phyloP scores from a whole-genome alignment of 257 asterid species.

The Jaltomata sinuosa region DNA sequence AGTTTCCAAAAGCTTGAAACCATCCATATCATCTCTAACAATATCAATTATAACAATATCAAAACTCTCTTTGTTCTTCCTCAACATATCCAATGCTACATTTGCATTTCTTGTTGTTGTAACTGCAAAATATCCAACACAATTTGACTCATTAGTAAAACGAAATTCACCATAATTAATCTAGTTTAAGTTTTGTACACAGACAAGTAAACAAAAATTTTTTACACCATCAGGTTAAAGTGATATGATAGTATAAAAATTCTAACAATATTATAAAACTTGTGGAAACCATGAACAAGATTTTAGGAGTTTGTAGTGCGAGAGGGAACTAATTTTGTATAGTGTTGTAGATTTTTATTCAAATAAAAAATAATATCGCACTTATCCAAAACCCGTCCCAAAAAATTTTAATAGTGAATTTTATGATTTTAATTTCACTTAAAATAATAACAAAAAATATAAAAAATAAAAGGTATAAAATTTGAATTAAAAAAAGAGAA shows the following conservation, averaged over 20 bases:
- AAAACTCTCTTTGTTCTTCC: background rate
- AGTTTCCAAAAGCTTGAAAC: constrained; percentile 6
- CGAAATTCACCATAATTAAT: background rate
- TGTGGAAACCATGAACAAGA: background rate
- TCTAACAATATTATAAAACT: background rate
- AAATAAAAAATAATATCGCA: too few relatives aligned
- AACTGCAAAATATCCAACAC: background rate
- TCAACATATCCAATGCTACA: constrained; percentile 12
- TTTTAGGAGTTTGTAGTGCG: background rate
- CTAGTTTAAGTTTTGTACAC: background rate
- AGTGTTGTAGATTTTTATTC: background rate
- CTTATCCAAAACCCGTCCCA: too few relatives aligned
- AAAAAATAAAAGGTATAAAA: too few relatives aligned
- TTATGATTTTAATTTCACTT: too few relatives aligned
- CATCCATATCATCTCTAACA: constrained; percentile 4
- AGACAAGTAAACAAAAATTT: background rate
- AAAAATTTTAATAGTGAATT: too few relatives aligned
- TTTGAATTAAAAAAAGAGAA: too few relatives aligned
- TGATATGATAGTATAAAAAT: background rate
- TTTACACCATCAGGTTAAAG: background rate
- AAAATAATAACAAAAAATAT: too few relatives aligned
- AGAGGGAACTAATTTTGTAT: background rate
- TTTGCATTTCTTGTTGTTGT: background rate
- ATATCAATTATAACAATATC: constrained; percentile 7
- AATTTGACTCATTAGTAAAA: background rate